Evolutionary conservation across 768 basidiomycete species (phyloP).

Genomic region (Mycena epipterygia): DNA sequence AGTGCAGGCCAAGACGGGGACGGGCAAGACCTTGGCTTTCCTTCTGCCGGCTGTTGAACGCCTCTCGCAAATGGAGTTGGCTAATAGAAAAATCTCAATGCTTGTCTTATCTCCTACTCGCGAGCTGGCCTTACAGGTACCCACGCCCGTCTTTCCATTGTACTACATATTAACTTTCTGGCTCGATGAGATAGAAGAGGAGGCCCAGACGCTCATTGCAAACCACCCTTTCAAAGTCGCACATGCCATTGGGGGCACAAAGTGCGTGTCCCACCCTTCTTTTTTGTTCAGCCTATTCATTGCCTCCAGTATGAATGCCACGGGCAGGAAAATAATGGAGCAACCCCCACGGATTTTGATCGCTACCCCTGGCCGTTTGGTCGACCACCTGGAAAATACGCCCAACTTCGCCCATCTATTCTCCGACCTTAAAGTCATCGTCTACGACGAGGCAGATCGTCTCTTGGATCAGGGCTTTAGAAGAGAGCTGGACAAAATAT

Average conservation of each 20-base stretch:
- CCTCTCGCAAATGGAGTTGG: slow-evolving; percentile 57
- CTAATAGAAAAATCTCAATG: slow-evolving; percentile 60
- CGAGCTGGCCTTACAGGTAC: slow-evolving; percentile 80
- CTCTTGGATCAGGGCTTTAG: slow-evolving; percentile 83
- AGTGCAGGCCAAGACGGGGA: slow-evolving; percentile 71
- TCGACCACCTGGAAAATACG: slow-evolving; percentile 74
- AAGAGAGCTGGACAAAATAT: slow-evolving; percentile 75
- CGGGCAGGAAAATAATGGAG: slow-evolving; percentile 39
- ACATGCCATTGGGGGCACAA: slow-evolving; percentile 70
- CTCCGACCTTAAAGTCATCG: slow-evolving; percentile 56
- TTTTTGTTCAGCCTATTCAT: neutral
- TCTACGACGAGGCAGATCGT: slow-evolving; percentile 83
- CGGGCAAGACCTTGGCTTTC: slow-evolving; percentile 80
- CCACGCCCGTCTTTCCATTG: slow-evolving; percentile 51
- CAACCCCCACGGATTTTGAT: slow-evolving; percentile 68
- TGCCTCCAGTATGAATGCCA: slow-evolving; percentile 32
- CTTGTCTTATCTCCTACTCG: slow-evolving; percentile 81
- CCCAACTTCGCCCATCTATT: slow-evolving; percentile 53
- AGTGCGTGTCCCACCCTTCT: slow-evolving; percentile 44
- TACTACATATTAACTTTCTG: slow-evolving; percentile 26
- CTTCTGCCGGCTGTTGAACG: slow-evolving; percentile 82
- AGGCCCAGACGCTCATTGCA: slow-evolving; percentile 63
- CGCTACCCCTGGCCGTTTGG: slow-evolving; percentile 82
- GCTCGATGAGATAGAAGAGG: slow-evolving; percentile 67
- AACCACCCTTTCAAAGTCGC: slow-evolving; percentile 59